phyloP scores from a whole-genome alignment of 257 asterid genomes.

The Solanum piurae region DNA sequence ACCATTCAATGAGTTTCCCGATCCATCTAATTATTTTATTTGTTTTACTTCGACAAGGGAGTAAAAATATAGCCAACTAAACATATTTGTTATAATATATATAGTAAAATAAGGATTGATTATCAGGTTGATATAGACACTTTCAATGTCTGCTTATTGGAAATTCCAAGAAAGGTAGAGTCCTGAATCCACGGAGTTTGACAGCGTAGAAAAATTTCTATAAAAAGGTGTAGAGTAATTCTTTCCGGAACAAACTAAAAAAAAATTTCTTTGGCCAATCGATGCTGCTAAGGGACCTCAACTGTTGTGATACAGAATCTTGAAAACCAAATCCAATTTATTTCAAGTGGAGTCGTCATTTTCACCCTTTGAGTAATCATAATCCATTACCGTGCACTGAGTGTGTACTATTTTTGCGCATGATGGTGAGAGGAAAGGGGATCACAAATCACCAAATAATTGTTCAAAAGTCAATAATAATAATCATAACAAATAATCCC shows the following conservation, averaged over 20 bases:
- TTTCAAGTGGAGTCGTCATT: not conserved
- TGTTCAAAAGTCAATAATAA: not conserved
- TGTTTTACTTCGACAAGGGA: not conserved
- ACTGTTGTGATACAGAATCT: not conserved
- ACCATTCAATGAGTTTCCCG: slow-evolving; percentile 15
- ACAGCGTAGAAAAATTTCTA: not conserved
- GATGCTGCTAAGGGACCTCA: not conserved
- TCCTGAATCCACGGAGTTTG: not conserved
- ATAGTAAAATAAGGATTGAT: not conserved
- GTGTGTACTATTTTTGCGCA: not conserved
- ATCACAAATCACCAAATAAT: not conserved
- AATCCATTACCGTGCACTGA: not conserved
- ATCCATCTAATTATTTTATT: not conserved
- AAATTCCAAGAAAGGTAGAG: not conserved
- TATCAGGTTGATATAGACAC: slow-evolving; percentile 6
- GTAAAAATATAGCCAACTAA: not conserved
- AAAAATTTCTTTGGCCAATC: not conserved
- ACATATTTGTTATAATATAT: not conserved
- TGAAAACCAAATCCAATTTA: not conserved
- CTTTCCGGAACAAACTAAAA: not conserved
- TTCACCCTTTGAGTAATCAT: not conserved
- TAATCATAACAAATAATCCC: not conserved
- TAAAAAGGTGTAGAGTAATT: not conserved
- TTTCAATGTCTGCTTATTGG: slow-evolving; percentile 1
- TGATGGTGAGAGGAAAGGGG: not conserved